A percentile compares a stretch with the other conserved stretches of the same genome.
These are phyloP conservation scores for Linnemannia hyalina DNA, from an alignment of 192 early-diverging fungal species.

Conservation along the genomic window DNA sequence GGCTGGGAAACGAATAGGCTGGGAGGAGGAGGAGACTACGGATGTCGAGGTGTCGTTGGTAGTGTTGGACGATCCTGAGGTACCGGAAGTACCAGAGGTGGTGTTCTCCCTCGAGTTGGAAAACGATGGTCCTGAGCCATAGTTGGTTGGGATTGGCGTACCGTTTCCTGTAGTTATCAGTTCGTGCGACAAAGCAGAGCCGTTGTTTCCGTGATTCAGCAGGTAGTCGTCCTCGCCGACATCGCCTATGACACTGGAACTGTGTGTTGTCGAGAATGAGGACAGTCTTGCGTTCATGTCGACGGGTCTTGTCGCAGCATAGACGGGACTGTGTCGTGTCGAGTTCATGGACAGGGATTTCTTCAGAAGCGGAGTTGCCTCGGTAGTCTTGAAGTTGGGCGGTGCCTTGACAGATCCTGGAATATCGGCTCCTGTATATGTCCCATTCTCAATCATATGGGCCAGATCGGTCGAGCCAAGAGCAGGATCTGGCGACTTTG, in stretches of 20 bases:
- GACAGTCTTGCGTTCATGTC: conserved; percentile 21
- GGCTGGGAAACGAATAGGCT: conserved; percentile 27
- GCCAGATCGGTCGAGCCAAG: background rate
- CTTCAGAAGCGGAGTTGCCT: conserved; percentile 40
- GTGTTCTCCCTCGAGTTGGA: background rate
- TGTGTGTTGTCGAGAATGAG: conserved; percentile 33
- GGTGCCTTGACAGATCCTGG: conserved; percentile 41
- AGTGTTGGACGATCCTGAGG: background rate
- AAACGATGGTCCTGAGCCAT: background rate
- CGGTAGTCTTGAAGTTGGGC: conserved; percentile 30
- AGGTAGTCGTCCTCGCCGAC: background rate
- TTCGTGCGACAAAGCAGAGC: background rate
- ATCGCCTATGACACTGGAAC: background rate
- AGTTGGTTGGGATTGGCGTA: background rate
- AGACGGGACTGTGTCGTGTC: conserved; percentile 1
- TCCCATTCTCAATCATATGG: conserved; percentile 11
- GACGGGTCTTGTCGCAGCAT: conserved; percentile 7
- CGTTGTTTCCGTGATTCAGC: background rate
- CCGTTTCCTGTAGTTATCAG: background rate
- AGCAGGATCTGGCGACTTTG: conserved; percentile 31
- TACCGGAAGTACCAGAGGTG: background rate
- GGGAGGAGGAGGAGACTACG: background rate
- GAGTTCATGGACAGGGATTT: conserved; percentile 15
- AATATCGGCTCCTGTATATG: conserved; percentile 34
- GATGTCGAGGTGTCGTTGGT: background rate